Evolutionary conservation across 1,139 yeast genomes (phyloP).

Genomic region (Pichia sp.): DNA sequence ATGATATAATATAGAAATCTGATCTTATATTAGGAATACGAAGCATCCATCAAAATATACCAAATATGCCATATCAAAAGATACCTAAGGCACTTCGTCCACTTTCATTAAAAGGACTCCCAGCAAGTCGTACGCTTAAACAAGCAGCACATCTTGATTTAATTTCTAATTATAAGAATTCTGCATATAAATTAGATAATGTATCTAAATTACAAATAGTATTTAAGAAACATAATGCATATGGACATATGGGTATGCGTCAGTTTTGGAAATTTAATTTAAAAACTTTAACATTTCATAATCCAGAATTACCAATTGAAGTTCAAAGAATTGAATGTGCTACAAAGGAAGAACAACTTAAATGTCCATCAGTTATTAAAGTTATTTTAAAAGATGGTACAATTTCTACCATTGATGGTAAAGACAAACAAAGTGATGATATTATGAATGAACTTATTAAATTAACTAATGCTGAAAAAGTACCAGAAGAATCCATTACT

Average conservation of each 20-base stretch:
- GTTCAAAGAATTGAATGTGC: constrained; percentile 50
- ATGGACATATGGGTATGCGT: constrained; percentile 48
- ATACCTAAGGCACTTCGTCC: constrained; percentile 18
- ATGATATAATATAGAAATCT: too few relatives aligned
- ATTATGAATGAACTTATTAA: constrained; percentile 35
- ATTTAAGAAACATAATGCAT: constrained; percentile 39
- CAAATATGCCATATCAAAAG: constrained; percentile 19
- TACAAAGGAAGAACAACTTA: constrained; percentile 34
- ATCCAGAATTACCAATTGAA: constrained; percentile 59
- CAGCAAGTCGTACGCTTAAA: constrained; percentile 31
- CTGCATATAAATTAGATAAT: constrained; percentile 37
- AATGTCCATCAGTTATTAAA: constrained; percentile 41
- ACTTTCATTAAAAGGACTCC: constrained; percentile 25
- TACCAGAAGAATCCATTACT: constrained; percentile 30
- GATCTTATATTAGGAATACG: too few relatives aligned
- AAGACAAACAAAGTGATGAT: constrained; percentile 33
- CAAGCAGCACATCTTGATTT: constrained; percentile 38
- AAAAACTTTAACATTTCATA: constrained; percentile 78
- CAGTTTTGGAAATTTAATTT: constrained; percentile 68
- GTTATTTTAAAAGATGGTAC: constrained; percentile 32
- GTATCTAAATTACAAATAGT: constrained; percentile 36
- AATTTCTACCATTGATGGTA: constrained; percentile 32
- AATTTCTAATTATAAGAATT: constrained; percentile 39
- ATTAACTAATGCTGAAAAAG: constrained; percentile 32
- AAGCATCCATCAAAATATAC: too few relatives aligned